A percentile compares a stretch with the other conserved stretches of the same genome.
Conservation (phyloP, 345 rosid genomes). For the Atalantia buxifolia region DNA sequence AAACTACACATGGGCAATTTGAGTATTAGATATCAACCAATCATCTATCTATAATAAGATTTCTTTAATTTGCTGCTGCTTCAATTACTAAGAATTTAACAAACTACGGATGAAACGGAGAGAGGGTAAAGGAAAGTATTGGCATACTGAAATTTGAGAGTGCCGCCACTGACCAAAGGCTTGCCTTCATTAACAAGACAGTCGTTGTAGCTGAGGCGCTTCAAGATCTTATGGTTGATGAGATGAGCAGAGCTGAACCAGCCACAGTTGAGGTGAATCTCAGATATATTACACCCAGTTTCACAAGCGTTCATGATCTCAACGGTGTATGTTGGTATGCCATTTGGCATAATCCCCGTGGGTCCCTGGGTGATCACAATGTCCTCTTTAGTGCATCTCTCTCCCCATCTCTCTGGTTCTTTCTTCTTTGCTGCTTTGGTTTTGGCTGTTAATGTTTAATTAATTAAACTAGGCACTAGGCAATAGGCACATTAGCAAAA, state of each 20-base stretch:
- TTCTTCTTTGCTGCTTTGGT: conserved; percentile 22
- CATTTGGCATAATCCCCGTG: conserved; percentile 60
- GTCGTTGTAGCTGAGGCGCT: conserved; percentile 73
- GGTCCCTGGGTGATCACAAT: conserved; percentile 70
- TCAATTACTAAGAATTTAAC: conserved; percentile 26
- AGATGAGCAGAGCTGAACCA: conserved; percentile 87
- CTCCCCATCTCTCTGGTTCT: conserved; percentile 57
- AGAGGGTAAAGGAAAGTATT: conserved; percentile 74
- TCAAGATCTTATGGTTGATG: conserved; percentile 76
- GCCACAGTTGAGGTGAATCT: conserved; percentile 73
- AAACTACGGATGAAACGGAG: conserved; percentile 58
- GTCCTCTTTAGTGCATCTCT: conserved; percentile 55
- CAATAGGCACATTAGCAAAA: background rate
- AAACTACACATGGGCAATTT: background rate
- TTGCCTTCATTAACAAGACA: conserved; percentile 84
- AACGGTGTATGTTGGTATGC: conserved; percentile 78
- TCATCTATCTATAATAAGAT: background rate
- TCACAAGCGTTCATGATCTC: conserved; percentile 66
- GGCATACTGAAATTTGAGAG: conserved; percentile 69
- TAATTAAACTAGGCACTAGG: background rate
- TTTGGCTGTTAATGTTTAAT: conserved; percentile 12
- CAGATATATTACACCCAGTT: conserved; percentile 65
- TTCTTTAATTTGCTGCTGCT: background rate
- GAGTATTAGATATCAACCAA: too few relatives aligned
- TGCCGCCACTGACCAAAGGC: conserved; percentile 56